Evolutionary conservation across 2,329 filamentous ascomycete genomes (phyloP), one percentile per base, ranked within the genome.

Genomic region (Lachnellula hyalina): DNA sequence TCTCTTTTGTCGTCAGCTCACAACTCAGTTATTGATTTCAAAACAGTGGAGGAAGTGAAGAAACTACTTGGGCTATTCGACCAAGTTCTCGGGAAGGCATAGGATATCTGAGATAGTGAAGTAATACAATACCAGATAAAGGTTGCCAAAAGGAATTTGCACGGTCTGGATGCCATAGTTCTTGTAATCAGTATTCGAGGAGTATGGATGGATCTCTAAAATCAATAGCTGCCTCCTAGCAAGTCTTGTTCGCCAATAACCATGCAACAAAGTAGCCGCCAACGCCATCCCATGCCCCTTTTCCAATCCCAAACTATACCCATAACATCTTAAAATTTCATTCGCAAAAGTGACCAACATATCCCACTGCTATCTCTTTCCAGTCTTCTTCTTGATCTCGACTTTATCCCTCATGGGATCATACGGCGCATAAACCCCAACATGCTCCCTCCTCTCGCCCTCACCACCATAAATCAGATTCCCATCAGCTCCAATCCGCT

Each of bases 361-460:
- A 12, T 8, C 12, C 17, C 17, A 23, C 21, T 40, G 12, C 60
- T 32, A 63, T 53, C 57, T 52, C 50, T 63, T 66, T 25, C 60
- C 61, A 38, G 53, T 56, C 51, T 64, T 65, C 44, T 59, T 63
- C 50, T 49, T 55, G 55, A 61, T 65, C 23, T 73, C 68, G 17
- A 82, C 60, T 55, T 71, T 76, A 58, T 85, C 83, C 58, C 72
- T 75, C 5, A 75, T 71, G 0, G 82, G 82, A 7, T 73, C 73
- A 63, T 82, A 84, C 2, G 82, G 81, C 11, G 80, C 76, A 1
- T 80, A 77, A n/a, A 84, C 70, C 5, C 81, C 81, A 2, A 72
- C 61, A 54, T 80, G 74, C 53, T 67, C 70, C 57, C 77, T 75
- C 56, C 68, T 73, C 8, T 74, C 66, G 8, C 61, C 58, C 34